phyloP scores from a whole-genome alignment of 768 basidiomycete species.

The Russula sp. region DNA sequence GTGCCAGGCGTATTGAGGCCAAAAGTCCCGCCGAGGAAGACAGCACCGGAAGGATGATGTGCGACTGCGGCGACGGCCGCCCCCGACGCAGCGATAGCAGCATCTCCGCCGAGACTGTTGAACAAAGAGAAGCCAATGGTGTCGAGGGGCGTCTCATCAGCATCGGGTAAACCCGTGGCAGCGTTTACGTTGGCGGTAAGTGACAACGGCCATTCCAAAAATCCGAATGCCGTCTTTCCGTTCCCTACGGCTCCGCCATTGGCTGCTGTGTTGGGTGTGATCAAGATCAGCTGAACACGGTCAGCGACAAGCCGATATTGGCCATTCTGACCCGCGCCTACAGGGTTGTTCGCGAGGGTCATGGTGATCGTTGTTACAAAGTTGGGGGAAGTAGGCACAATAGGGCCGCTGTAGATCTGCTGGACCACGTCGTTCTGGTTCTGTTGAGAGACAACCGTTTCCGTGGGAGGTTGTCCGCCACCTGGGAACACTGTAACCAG shows the following conservation, averaged over 20 bases:
- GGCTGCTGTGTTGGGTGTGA: conserved; percentile 43
- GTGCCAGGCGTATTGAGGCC: conserved; percentile 48
- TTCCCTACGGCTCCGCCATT: conserved; percentile 32
- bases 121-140: conserved; percentile 54
- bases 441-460: conserved; percentile 69
- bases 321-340: conserved; percentile 57
- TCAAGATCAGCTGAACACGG: conserved; percentile 72
- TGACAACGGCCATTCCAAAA: conserved; percentile 80
- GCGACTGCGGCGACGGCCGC: conserved; percentile 48
- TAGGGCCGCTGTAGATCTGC: conserved; percentile 74
- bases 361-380: conserved; percentile 75
- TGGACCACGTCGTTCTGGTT: conserved; percentile 55
- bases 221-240: conserved; percentile 61
- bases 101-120: conserved; percentile 48
- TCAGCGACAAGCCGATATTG: conserved; percentile 82
- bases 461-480: conserved; percentile 52
- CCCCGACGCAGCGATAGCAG: conserved; percentile 34
- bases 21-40: conserved; percentile 79
- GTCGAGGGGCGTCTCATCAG: conserved; percentile 65
- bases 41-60: conserved; percentile 56
- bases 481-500: conserved; percentile 79
- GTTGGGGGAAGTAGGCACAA: conserved; percentile 63
- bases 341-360: conserved; percentile 60
- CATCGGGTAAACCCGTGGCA: conserved; percentile 56
- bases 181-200: conserved; percentile 46